Conservation (phyloP, 306 rosid species). For the Cicer yamashitae region DNA sequence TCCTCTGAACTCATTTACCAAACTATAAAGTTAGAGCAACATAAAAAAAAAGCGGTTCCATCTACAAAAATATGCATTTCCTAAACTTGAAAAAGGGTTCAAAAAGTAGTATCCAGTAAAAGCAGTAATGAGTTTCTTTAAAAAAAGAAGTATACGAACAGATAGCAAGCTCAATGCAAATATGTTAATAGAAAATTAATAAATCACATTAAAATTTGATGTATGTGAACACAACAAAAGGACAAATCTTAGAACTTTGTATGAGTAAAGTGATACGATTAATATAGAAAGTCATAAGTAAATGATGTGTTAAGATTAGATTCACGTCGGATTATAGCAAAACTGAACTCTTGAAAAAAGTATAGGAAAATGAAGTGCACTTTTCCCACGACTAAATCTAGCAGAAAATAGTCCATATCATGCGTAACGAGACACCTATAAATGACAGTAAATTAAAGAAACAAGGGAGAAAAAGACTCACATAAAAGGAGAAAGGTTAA, state of each 20-base stretch:
- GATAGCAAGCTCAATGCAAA: conserved; percentile 5
- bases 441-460: neutral
- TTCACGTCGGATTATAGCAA: no score
- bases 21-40: conserved; percentile 10
- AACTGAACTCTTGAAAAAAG: no score
- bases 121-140: neutral
- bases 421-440: neutral
- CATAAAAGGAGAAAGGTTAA: neutral
- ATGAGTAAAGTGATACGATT: neutral
- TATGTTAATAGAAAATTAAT: conserved; percentile 5
- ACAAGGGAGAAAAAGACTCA: neutral
- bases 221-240: neutral
- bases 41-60: neutral
- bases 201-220: conserved; percentile 5
- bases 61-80: neutral
- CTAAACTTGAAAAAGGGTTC: neutral
- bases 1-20: conserved; percentile 7
- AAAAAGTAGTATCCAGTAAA: neutral
- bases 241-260: conserved; percentile 11
- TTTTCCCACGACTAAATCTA: neutral
- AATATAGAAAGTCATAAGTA: conserved; percentile 1
- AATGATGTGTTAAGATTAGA: no score
- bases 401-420: conserved; percentile 2
- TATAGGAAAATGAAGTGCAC: no score
- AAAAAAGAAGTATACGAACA: neutral